These are phyloP conservation scores for Aphanomyces stellatus DNA, from an alignment of 352 stramenopile genomes.

Conservation along the genomic window DNA sequence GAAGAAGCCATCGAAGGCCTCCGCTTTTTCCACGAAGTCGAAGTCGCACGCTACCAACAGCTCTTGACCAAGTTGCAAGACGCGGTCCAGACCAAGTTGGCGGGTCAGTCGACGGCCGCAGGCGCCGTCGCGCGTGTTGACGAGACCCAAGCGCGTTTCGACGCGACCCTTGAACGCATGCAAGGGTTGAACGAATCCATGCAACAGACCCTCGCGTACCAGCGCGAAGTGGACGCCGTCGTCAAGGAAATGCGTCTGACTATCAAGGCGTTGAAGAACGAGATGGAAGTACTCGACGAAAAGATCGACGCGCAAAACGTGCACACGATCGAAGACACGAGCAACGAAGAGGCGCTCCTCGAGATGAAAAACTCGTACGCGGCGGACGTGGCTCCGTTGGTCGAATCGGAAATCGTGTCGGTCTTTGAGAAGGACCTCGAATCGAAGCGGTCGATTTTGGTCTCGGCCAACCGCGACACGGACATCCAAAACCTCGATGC, in stretches of 20 bases:
- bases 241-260: slow-evolving; percentile 69
- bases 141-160: slow-evolving; percentile 58
- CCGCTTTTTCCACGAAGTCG: slow-evolving; percentile 71
- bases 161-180: slow-evolving; percentile 60
- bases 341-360: background rate
- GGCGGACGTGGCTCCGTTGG: slow-evolving; percentile 26
- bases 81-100: slow-evolving; percentile 50
- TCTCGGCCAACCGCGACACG: slow-evolving; percentile 37
- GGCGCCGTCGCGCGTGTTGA: slow-evolving; percentile 64
- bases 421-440: slow-evolving; percentile 45
- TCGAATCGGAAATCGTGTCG: slow-evolving; percentile 22
- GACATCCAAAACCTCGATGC: slow-evolving; percentile 72
- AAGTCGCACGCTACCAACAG: slow-evolving; percentile 78
- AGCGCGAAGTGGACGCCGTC: slow-evolving; percentile 67
- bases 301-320: slow-evolving; percentile 36
- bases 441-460: slow-evolving; percentile 66
- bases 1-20: slow-evolving; percentile 81
- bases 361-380: slow-evolving; percentile 25
- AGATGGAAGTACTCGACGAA: slow-evolving; percentile 83
- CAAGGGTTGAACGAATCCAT: slow-evolving; percentile 51
- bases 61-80: slow-evolving; percentile 55
- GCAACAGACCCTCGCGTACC: slow-evolving; percentile 42
- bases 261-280: slow-evolving; percentile 84
- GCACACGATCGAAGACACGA: slow-evolving; percentile 8
- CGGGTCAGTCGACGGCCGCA: slow-evolving; percentile 58